A percentile compares a stretch with the other conserved stretches of the same genome.
Evolutionary conservation across 257 asterid genomes (phyloP).

Genomic region (Solanum corneliomulleri): DNA sequence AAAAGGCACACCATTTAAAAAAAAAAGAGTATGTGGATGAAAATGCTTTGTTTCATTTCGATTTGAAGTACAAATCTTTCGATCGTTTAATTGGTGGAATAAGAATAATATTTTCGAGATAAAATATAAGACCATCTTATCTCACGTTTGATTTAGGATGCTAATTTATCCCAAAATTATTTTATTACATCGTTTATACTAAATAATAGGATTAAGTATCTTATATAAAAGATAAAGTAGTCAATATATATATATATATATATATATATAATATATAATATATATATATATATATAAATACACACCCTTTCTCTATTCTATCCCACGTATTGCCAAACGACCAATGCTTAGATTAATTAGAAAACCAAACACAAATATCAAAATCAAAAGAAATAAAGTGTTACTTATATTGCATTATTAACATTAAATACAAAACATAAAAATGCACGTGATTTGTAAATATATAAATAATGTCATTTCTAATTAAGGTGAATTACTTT

Average conservation of each 20-base stretch:
- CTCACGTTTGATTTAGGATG: too few relatives aligned
- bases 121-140: too few relatives aligned
- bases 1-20: not conserved
- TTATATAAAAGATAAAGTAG: too few relatives aligned
- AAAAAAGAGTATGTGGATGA: not conserved
- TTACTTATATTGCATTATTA: not conserved
- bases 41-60: not conserved
- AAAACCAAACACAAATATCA: not conserved
- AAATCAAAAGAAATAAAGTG: not conserved
- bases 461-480: not conserved
- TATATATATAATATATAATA: too few relatives aligned
- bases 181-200: too few relatives aligned
- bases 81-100: not conserved
- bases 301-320: not conserved
- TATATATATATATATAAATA: too few relatives aligned
- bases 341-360: not conserved
- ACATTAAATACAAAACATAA: not conserved
- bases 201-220: too few relatives aligned
- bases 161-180: too few relatives aligned
- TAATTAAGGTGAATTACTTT: not conserved
- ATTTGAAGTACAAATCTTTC: not conserved
- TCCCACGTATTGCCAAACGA: not conserved
- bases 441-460: not conserved
- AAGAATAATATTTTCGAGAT: too few relatives aligned
- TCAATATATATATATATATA: not conserved